Conservation (phyloP, 768 basidiomycete species). For the Ramaria rubella region DNA sequence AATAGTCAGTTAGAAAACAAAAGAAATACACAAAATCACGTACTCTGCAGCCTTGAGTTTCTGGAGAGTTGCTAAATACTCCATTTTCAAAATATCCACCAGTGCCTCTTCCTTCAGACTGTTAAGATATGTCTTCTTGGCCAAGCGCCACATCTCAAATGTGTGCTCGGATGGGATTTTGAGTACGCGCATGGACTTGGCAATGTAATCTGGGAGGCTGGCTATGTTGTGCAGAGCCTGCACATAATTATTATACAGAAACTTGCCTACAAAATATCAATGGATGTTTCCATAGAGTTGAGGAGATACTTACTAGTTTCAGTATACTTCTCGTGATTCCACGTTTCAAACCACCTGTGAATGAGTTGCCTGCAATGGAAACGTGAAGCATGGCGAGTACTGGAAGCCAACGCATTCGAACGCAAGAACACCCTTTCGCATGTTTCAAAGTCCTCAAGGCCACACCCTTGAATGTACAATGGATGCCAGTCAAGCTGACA, state of each 20-base stretch:
- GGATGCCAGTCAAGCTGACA: conserved; percentile 27
- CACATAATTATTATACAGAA: not conserved
- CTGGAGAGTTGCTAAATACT: not conserved
- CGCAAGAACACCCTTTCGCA: conserved; percentile 23
- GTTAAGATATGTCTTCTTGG: not conserved
- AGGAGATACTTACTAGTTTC: conserved; percentile 15
- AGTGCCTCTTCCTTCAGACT: not conserved
- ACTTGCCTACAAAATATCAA: not conserved
- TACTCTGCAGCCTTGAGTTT: not conserved
- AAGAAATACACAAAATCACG: not conserved
- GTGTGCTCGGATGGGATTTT: not conserved
- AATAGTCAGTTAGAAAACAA: not conserved
- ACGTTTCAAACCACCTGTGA: conserved; percentile 17
- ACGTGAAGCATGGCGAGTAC: conserved; percentile 16
- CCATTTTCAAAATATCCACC: not conserved
- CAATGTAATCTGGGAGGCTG: not conserved
- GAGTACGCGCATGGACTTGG: not conserved
- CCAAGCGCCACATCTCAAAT: not conserved
- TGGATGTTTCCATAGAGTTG: not conserved
- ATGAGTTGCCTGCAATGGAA: conserved; percentile 26
- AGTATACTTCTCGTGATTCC: conserved; percentile 19
- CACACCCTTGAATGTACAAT: conserved; percentile 19
- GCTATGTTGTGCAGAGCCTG: not conserved
- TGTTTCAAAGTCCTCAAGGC: conserved; percentile 24
- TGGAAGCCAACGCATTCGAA: conserved; percentile 20